phyloP scores from a whole-genome alignment of 2,329 filamentous ascomycete species.

The Phialocephala subalpina region DNA sequence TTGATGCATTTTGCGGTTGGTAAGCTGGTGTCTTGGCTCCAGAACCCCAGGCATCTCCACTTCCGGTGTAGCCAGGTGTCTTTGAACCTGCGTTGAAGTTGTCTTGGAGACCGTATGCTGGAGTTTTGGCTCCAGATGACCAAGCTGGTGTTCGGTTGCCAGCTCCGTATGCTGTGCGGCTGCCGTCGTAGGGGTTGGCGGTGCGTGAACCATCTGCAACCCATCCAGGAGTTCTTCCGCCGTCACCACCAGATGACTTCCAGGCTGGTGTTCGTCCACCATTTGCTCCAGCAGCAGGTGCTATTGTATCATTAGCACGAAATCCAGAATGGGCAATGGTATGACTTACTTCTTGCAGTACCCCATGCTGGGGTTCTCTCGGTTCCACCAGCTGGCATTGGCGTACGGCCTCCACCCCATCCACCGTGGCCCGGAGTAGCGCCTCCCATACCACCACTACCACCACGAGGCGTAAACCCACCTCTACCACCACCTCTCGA shows the following conservation, averaged over 20 bases:
- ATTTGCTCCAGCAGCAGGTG: constrained; percentile 64
- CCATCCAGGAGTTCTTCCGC: constrained; percentile 74
- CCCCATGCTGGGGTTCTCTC: constrained; percentile 83
- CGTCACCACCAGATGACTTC: constrained; percentile 56
- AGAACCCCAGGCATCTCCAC: constrained; percentile 62
- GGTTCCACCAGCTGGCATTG: constrained; percentile 64
- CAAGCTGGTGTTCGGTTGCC: constrained; percentile 78
- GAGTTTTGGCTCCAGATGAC: constrained; percentile 79
- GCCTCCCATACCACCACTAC: constrained; percentile 51
- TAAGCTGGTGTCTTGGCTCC: constrained; percentile 73
- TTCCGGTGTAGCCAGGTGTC: constrained; percentile 76
- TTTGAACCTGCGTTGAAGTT: constrained; percentile 75
- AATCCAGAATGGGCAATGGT: not conserved
- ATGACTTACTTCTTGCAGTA: constrained; percentile 65
- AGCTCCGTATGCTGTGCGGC: constrained; percentile 76
- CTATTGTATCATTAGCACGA: constrained; percentile 37
- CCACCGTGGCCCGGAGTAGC: constrained; percentile 52
- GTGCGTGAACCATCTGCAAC: constrained; percentile 68
- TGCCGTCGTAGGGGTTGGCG: constrained; percentile 70
- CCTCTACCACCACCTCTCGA: constrained; percentile 55
- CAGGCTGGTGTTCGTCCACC: constrained; percentile 72
- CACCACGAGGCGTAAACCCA: constrained; percentile 49
- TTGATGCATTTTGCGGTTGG: constrained; percentile 71
- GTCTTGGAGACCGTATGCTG: constrained; percentile 61
- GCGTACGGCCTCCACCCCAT: constrained; percentile 76